Base-by-base conservation (phyloP, 495 filamentous ascomycete genomes). In the Xylona heveae region DNA sequence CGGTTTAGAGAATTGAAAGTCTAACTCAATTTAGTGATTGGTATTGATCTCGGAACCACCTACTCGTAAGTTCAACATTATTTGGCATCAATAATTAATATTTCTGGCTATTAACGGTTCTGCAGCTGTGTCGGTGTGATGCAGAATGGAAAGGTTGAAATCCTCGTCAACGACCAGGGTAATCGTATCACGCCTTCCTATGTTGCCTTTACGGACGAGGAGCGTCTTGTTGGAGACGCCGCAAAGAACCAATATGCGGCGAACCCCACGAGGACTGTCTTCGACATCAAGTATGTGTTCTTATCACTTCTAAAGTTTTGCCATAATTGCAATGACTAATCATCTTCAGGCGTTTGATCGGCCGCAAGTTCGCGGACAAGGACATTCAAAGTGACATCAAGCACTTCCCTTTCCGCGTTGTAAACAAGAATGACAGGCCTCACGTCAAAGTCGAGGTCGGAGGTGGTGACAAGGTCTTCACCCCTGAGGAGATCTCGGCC, bases 131-230 rank as follows among this genome's bases (percentile, higher is more conserved):
- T 95, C 43, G 88, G 84, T 76, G 78, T 97, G 47, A 95, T 95
- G 90, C 83, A 91, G 51, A 78, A 80, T 54, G 88, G 88, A 51
- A 92, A 92, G 61, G 90, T 99, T 36, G 90, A 99, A 49, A 93
- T 88, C 58, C 65, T 94, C 38, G 80, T 80, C 51, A 94, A 92
- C 61, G 82, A 88, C 57, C 82, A 93, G 67, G 85, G 85, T 71
- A 88, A 97, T 72, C 79, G 85, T 59, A 95, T 97, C 41, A 97
- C 85, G 39, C 88, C 88, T 19, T 94, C 84, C 33, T 99, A 92
- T 56, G 90, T 99, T 42, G 90, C 90, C 45, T 99, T 85, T 54
- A 99, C 81, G 53, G 85, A 94, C 47, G 88, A 95, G 40, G 90
- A 95, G 55, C 71, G 90, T 43, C 63, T 99, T 31, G 82, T 99